Evolutionary conservation across 805 yeast genomes (phyloP), one percentile per base, ranked within the genome.

Genomic region (Metschnikowia chrysomelidarum): DNA sequence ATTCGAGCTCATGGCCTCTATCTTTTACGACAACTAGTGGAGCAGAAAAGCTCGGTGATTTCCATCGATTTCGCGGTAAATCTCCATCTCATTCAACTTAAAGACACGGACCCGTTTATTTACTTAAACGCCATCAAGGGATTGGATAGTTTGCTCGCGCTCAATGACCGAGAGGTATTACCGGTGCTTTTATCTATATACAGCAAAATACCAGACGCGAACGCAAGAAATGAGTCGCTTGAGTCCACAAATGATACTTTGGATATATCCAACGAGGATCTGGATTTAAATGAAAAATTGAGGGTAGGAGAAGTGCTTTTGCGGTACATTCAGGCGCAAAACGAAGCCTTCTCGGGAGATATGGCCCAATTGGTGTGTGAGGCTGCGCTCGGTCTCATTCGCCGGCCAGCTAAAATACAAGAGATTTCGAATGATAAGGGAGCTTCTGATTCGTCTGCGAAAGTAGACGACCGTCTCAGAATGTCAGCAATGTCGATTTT

Each of bases 401-500:
- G 64, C 27, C 46, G 63, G 20, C 40, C 52, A 2, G 27, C 30
- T 1, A n/a, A n/a, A n/a, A n/a, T n/a, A n/a, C n/a, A n/a, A n/a
- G n/a, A n/a, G n/a, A n/a, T n/a, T n/a, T n/a, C n/a, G n/a, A 42
- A 42, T 4, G 53, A 43, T 1, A n/a, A n/a, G n/a, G n/a, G n/a
- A n/a, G n/a, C n/a, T n/a, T n/a, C n/a, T n/a, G n/a, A n/a, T n/a
- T n/a, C n/a, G n/a, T 44, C 57, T n/a, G 46, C 56, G 4, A 53
- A 58, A 14, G 60, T 38, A 3, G 95, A 87, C 44, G 64, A 71
- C 39, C 71, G 80, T 24, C 44, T 88, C 24, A 67, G 97, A 46
- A 80, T 87, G 83, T 89, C 97, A 2, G 76, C 96, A 0, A 73
- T 89, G 78, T 85, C 96, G 0, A 57, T 93, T 10, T 56, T 91